Evolutionary conservation across 2,329 filamentous ascomycete genomes (phyloP).

Genomic region (Fusarium sp.): DNA sequence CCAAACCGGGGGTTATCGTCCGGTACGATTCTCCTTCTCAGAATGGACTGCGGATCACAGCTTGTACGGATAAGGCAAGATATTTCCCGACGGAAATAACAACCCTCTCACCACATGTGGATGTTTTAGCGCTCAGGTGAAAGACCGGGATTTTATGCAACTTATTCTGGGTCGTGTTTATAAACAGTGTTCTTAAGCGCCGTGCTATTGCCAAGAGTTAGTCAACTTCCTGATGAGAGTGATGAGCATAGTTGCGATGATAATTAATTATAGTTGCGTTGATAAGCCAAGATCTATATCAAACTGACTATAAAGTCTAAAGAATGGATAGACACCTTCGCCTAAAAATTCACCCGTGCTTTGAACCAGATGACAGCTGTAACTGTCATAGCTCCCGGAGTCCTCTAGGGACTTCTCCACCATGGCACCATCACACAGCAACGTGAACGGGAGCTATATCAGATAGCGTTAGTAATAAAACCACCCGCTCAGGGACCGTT

Average conservation of each 20-base stretch:
- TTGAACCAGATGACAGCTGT: not conserved
- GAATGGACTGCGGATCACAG: too few relatives aligned
- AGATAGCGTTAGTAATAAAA: not conserved
- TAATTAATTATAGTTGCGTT: not conserved
- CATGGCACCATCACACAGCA: not conserved
- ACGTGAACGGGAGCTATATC: not conserved
- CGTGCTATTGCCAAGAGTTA: not conserved
- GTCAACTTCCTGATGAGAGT: not conserved
- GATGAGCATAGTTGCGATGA: not conserved
- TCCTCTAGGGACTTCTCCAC: not conserved
- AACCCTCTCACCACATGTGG: not conserved
- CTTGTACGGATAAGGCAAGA: not conserved
- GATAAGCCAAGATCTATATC: not conserved
- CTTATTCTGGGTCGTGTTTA: not conserved
- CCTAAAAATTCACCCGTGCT: not conserved
- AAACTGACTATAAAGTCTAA: not conserved
- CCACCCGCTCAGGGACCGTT: slow-evolving; percentile 8
- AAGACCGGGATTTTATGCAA: not conserved
- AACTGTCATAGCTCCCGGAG: not conserved
- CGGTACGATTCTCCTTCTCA: not conserved
- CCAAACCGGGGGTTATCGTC: not conserved
- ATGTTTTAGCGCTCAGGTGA: slow-evolving; percentile 1
- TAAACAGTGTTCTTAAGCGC: slow-evolving; percentile 3
- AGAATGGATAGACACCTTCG: not conserved
- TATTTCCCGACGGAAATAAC: slow-evolving; percentile 6